Base-by-base conservation (phyloP, 257 asterid genomes). In the Gynochthodes officinalis region DNA sequence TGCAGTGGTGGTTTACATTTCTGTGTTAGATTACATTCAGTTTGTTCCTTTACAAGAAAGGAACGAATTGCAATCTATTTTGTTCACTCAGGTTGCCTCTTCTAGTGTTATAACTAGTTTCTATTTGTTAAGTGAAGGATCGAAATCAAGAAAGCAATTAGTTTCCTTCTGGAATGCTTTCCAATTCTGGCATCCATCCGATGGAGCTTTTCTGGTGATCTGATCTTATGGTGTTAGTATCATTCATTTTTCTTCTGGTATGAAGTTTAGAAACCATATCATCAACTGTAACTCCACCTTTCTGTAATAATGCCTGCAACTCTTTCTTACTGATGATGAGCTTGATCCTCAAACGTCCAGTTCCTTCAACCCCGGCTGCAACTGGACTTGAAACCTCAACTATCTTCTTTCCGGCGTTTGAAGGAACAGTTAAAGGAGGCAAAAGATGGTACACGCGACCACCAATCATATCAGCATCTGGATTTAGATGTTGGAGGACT, bases 251-350 rank as follows among this genome's bases (percentile, higher is more conserved):
- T 14, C 76, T 30, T 65, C 75, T 69, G 49, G 72, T 82, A 60
- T 80, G 84, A 69, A 71, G 75, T 73, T 57, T 75, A 30, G 79
- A 72, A 42, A 79, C 75, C 82, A 83, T 69, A 55, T 85, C 83
- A 69, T 84, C 85, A 23, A 80, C 81, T 13, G 87, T 75, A 76
- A 81, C 82, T 42, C 85, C 85, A 64, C 82, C 93, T 69, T 84
- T 70, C 61, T 75, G 10, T 61, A 89, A 65, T 71, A 92, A 83
- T n/a, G 80, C 90, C 79, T 82, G 86, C 75, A 89, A 84, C 76
- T 89, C 89, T 69, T 87, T 82, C 83, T 88, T 92, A 39, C 86
- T 82, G 80, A 92, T 85, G 58, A 92, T 79, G 35, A 92, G 75
- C 90, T 92, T 92, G 68, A 92, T 84, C 80, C 96, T 84, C 80